These are phyloP conservation scores for Protomyces macrosporus DNA, from an alignment of 1,139 yeast species.

Conservation along the genomic window DNA sequence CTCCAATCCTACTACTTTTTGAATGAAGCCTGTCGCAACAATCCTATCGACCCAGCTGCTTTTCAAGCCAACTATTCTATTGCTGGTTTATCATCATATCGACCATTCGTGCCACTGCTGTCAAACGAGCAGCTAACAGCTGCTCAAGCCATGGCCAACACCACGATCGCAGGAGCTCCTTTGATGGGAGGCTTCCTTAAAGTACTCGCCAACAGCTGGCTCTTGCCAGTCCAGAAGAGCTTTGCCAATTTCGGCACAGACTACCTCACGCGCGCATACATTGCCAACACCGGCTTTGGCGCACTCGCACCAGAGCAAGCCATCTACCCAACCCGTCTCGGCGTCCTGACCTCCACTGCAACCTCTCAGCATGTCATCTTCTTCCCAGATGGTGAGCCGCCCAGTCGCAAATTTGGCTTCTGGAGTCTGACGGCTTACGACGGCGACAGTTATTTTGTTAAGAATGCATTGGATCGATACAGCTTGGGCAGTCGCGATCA, in stretches of 20 bases:
- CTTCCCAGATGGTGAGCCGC: slow-evolving; percentile 4
- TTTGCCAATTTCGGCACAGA: background rate
- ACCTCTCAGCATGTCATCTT: background rate
- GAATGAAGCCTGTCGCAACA: background rate
- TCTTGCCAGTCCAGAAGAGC: background rate
- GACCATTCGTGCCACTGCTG: background rate
- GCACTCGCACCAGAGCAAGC: slow-evolving; percentile 2
- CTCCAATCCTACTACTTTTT: background rate
- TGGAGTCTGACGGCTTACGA: background rate
- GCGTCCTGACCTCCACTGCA: background rate
- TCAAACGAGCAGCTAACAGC: background rate
- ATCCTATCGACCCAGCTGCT: background rate
- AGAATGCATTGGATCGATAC: background rate
- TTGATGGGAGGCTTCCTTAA: background rate
- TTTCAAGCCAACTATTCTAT: background rate
- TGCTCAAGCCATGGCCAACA: background rate
- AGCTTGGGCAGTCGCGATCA: background rate
- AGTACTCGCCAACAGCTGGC: background rate
- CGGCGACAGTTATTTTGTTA: background rate
- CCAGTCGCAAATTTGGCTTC: background rate
- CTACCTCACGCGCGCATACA: background rate
- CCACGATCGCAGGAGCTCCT: background rate
- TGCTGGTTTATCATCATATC: background rate
- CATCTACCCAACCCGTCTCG: background rate
- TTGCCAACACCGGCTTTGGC: background rate